phyloP scores from a whole-genome alignment of 1,284 basidiomycete species.

The Porogramme epimiltina region DNA sequence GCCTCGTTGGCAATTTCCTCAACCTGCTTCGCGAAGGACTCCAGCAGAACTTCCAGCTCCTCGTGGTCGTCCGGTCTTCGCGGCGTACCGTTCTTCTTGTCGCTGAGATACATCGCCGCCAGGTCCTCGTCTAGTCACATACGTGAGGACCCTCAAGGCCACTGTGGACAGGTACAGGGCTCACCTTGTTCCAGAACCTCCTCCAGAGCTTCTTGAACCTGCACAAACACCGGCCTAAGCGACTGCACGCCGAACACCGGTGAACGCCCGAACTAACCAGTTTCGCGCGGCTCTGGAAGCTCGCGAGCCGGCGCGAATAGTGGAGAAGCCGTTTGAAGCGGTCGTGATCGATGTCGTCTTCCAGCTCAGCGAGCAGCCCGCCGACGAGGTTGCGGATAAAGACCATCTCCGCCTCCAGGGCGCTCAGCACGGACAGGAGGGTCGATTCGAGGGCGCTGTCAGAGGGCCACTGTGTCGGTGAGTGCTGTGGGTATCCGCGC shows the following conservation, averaged over 20 bases:
- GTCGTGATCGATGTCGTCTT: slow-evolving; percentile 92
- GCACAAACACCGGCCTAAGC: slow-evolving; percentile 15
- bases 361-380: slow-evolving; percentile 86
- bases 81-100: slow-evolving; percentile 63
- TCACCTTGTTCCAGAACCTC: slow-evolving; percentile 89
- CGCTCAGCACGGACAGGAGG: slow-evolving; percentile 84
- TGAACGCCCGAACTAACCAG: slow-evolving; percentile 44
- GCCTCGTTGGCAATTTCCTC: slow-evolving; percentile 95
- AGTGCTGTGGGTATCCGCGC: not conserved
- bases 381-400: slow-evolving; percentile 88
- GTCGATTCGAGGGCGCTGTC: slow-evolving; percentile 87
- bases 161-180: slow-evolving; percentile 6
- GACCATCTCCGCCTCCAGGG: slow-evolving; percentile 91
- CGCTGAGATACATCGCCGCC: slow-evolving; percentile 88
- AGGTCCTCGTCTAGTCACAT: slow-evolving; percentile 85
- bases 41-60: slow-evolving; percentile 90
- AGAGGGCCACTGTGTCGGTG: not conserved
- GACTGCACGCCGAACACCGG: too few relatives aligned
- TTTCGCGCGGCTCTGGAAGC: slow-evolving; percentile 88
- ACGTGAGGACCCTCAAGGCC: not conserved
- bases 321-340: slow-evolving; percentile 89
- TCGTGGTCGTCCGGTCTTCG: slow-evolving; percentile 81
- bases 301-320: slow-evolving; percentile 83
- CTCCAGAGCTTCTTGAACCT: slow-evolving; percentile 89
- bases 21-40: slow-evolving; percentile 94